Base-by-base conservation (phyloP, 768 basidiomycete genomes). In the Austroboletus festivus region DNA sequence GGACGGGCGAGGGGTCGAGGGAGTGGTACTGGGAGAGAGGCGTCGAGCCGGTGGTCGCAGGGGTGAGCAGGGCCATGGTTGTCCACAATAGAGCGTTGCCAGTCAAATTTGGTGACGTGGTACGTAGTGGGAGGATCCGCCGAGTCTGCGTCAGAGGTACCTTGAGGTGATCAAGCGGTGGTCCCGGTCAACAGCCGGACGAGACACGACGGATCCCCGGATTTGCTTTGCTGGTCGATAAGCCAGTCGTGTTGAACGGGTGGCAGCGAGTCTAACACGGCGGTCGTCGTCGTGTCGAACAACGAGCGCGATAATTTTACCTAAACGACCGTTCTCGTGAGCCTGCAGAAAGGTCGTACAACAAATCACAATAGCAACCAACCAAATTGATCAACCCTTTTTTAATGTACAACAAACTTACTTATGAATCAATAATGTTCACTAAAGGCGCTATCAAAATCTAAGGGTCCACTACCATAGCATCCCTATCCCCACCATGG, bases 181-280 rank as follows among this genome's bases (percentile, higher is more conserved):
- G n/a, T n/a, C n/a, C n/a, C n/a, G n/a, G n/a, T n/a, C n/a, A n/a
- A n/a, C n/a, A n/a, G n/a, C n/a, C n/a, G n/a, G n/a, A n/a, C n/a
- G n/a, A n/a, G 68, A 74, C 74, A 64, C 75, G 76, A 76, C 75
- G 74, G 75, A 76, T 73, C 76, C 75, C 67, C 66, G 63, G 34
- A 44, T 46, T 49, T 41, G 45, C 51, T 35, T 28, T 16, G 39
- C 20, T 16, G 30, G 10, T 23, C 8, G 47, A 22, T 15, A 42
- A 20, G 52, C 43, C 55, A 49, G 44, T 30, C 47, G 41, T 38
- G 48, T 19, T 19, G 10, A 34, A n/a, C n/a, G n/a, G n/a, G n/a
- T n/a, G n/a, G n/a, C n/a, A n/a, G n/a, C n/a, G n/a, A n/a, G n/a
- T n/a, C n/a, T n/a, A n/a, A n/a, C n/a, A n/a, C n/a, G n/a, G n/a